Evolutionary conservation across 441 rosid genomes (phyloP).

Genomic region (Erodium texanum): DNA sequence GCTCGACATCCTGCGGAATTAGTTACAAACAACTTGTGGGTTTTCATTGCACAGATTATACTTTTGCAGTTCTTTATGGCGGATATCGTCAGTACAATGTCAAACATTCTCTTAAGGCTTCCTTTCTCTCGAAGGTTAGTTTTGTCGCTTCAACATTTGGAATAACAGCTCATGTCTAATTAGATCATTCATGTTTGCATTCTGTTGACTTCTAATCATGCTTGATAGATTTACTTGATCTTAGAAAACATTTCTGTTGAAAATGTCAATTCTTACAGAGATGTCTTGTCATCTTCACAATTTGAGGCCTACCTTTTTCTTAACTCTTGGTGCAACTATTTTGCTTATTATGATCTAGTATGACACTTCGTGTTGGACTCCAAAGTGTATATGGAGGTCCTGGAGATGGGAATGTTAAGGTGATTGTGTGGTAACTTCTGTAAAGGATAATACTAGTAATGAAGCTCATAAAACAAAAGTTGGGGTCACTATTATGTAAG

Average conservation of each 20-base stretch:
- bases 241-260: background rate
- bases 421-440: too few relatives aligned
- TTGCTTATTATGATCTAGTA: background rate
- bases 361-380: too few relatives aligned
- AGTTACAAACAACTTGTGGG: constrained; percentile 70
- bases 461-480: background rate
- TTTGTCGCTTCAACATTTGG: constrained; percentile 9
- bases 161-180: background rate
- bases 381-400: too few relatives aligned
- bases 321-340: background rate
- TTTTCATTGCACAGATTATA: constrained; percentile 56
- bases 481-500: background rate
- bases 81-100: constrained; percentile 69
- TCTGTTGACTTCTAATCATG: background rate
- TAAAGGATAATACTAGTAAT: background rate
- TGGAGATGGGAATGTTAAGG: too few relatives aligned
- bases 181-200: background rate
- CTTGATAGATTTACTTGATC: background rate
- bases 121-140: constrained; percentile 82
- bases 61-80: constrained; percentile 72
- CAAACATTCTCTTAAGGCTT: constrained; percentile 61
- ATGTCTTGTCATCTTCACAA: background rate
- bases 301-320: background rate
- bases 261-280: background rate
- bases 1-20: constrained; percentile 77